A percentile compares a stretch with the other conserved stretches of the same genome.
phyloP scores from a whole-genome alignment of 1,139 yeast genomes.

The Pichia sp. region DNA sequence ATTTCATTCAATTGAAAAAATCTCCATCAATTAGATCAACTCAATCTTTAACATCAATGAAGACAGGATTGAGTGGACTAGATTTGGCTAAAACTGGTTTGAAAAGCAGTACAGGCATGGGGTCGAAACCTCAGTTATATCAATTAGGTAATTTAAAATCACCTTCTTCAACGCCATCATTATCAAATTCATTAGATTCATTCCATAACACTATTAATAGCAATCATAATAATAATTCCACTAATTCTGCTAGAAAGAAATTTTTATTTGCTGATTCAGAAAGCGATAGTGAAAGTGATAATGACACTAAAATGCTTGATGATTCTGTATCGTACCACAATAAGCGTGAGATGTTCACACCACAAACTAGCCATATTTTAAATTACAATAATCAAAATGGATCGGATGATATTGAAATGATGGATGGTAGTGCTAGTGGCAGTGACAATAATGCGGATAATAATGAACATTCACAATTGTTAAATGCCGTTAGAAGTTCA shows the following conservation, averaged over 20 bases:
- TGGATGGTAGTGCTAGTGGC: too few relatives aligned
- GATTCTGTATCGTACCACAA: neutral
- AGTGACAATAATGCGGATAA: too few relatives aligned
- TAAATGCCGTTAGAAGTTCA: constrained; percentile 7
- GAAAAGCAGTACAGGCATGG: constrained; percentile 23
- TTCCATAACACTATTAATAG: neutral
- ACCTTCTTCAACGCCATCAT: neutral
- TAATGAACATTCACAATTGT: neutral
- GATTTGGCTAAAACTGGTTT: constrained; percentile 25
- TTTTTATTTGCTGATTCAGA: constrained; percentile 18
- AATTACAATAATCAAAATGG: neutral
- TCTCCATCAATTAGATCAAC: constrained; percentile 18
- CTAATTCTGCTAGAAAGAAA: constrained; percentile 14
- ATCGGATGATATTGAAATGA: neutral
- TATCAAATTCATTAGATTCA: neutral
- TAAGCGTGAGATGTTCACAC: neutral
- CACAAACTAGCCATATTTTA: too few relatives aligned
- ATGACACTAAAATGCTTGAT: constrained; percentile 15
- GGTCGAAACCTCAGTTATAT: constrained; percentile 26
- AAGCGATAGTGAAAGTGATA: constrained; percentile 4
- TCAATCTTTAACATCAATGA: constrained; percentile 22
- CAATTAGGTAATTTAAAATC: constrained; percentile 14
- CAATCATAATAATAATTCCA: neutral
- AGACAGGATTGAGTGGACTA: constrained; percentile 28
- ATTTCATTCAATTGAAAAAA: constrained; percentile 13